Percentiles rank a stretch among this genome's conserved stretches.
Evolutionary conservation across 2,329 filamentous ascomycete species (phyloP).

Genomic region (Ophiocordyceps camponoti-saundersi): DNA sequence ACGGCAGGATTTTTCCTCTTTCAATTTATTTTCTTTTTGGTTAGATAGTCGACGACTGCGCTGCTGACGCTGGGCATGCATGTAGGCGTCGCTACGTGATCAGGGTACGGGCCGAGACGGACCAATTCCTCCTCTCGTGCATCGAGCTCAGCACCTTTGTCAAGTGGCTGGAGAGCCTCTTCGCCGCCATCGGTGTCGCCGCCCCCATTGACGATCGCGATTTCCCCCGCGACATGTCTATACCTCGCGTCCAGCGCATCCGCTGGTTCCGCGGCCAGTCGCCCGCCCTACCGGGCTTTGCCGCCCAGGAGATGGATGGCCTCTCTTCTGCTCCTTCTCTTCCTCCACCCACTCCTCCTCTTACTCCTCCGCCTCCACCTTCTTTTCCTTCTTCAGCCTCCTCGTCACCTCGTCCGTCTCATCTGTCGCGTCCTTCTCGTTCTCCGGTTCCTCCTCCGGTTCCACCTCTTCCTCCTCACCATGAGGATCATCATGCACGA

Average conservation of each 20-base stretch:
- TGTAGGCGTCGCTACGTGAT: constrained; percentile 45
- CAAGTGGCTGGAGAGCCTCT: constrained; percentile 50
- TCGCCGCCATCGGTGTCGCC: constrained; percentile 58
- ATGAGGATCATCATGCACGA: no score
- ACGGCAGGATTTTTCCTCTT: no score
- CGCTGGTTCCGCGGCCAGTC: constrained; percentile 29
- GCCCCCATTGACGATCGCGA: constrained; percentile 54
- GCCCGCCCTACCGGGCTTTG: constrained; percentile 8
- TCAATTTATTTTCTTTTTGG: not conserved
- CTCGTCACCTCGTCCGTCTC: no score
- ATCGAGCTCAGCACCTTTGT: constrained; percentile 48
- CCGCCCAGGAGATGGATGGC: not conserved
- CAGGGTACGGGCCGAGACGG: constrained; percentile 53
- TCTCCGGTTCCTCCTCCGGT: no score
- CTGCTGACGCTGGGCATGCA: constrained; percentile 1
- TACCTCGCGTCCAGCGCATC: constrained; percentile 37
- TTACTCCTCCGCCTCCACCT: no score
- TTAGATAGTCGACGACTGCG: not conserved
- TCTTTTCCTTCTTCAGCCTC: no score
- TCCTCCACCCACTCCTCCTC: not conserved
- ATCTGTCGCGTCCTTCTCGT: no score
- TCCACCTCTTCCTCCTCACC: no score
- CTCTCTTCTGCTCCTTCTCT: not conserved
- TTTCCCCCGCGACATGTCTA: constrained; percentile 43
- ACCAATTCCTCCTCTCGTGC: constrained; percentile 57